A percentile compares a stretch with the other conserved stretches of the same genome.
Conservation (phyloP, 2,329 filamentous ascomycete genomes). For the Escovopsis weberi region DNA sequence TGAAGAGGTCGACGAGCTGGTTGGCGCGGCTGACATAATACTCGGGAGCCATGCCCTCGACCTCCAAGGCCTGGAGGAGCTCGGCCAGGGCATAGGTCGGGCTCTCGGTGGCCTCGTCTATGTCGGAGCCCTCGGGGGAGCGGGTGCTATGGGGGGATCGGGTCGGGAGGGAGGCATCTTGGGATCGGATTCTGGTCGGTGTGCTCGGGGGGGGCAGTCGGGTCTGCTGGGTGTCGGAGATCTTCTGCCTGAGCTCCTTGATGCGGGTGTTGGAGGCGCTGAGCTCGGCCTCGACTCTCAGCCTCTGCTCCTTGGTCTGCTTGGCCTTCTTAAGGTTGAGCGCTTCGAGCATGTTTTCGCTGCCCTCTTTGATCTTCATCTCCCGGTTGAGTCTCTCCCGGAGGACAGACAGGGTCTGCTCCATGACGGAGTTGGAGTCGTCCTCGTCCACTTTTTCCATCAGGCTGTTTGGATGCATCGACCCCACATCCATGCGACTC, state of each 20-base stretch:
- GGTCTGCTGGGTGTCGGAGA: slow-evolving; percentile 41
- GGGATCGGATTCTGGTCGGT: slow-evolving; percentile 34
- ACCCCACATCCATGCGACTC: slow-evolving; percentile 21
- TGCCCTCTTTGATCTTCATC: slow-evolving; percentile 94
- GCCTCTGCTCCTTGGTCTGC: slow-evolving; percentile 75
- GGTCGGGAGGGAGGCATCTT: slow-evolving; percentile 30
- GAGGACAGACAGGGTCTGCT: slow-evolving; percentile 61
- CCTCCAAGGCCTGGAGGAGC: slow-evolving; percentile 76
- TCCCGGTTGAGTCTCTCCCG: slow-evolving; percentile 85
- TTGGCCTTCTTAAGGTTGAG: slow-evolving; percentile 90
- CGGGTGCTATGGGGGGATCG: slow-evolving; percentile 44
- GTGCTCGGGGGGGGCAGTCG: slow-evolving; percentile 33
- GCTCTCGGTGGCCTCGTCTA: slow-evolving; percentile 62
- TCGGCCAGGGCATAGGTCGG: slow-evolving; percentile 86
- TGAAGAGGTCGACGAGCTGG: slow-evolving; percentile 89
- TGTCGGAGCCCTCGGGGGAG: slow-evolving; percentile 40
- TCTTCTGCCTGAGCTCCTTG: slow-evolving; percentile 45
- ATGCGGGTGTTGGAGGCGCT: slow-evolving; percentile 70
- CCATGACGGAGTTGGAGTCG: slow-evolving; percentile 39
- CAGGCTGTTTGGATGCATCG: slow-evolving; percentile 22
- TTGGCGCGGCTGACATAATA: slow-evolving; percentile 94
- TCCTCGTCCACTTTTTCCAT: slow-evolving; percentile 50
- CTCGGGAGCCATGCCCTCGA: slow-evolving; percentile 75
- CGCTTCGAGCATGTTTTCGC: slow-evolving; percentile 94
- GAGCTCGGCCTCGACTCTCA: slow-evolving; percentile 72